A percentile compares a stretch with the other conserved stretches of the same genome.
Evolutionary conservation across 148 eudicot genomes (phyloP).

Genomic region (Tetragonia tetragonoides): DNA sequence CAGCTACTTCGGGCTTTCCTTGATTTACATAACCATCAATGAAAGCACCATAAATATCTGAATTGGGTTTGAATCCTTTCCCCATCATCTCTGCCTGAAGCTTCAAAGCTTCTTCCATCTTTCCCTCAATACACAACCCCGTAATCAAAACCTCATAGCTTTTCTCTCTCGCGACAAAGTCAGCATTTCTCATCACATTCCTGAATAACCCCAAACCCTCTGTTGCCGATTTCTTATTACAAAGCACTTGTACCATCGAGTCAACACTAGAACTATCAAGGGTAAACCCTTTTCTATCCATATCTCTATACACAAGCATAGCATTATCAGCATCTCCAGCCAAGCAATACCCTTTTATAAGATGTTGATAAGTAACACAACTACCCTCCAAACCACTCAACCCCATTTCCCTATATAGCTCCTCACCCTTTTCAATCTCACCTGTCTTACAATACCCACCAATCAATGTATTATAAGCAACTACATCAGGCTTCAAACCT

Average conservation of each 20-base stretch:
- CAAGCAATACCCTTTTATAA: slow-evolving; percentile 65
- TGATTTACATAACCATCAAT: slow-evolving; percentile 54
- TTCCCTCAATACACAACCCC: slow-evolving; percentile 59
- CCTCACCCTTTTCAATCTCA: slow-evolving; percentile 54
- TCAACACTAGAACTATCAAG: slow-evolving; percentile 49
- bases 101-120: slow-evolving; percentile 56
- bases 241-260: slow-evolving; percentile 45
- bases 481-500: slow-evolving; percentile 45
- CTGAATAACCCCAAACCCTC: slow-evolving; percentile 52
- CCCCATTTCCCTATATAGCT: slow-evolving; percentile 56
- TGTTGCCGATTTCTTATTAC: slow-evolving; percentile 34
- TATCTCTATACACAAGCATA: slow-evolving; percentile 48
- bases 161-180: slow-evolving; percentile 38
- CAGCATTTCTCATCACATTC: slow-evolving; percentile 35
- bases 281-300: slow-evolving; percentile 53
- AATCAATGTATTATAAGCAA: slow-evolving; percentile 65
- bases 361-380: slow-evolving; percentile 67
- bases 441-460: slow-evolving; percentile 70
- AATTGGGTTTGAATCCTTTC: slow-evolving; percentile 56
- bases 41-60: slow-evolving; percentile 48
- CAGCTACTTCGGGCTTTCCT: slow-evolving; percentile 54
- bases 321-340: slow-evolving; percentile 60
- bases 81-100: slow-evolving; percentile 85
- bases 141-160: slow-evolving; percentile 52
- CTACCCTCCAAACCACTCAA: slow-evolving; percentile 46